phyloP scores from a whole-genome alignment of 2,329 filamentous ascomycete species.

The Lecanosticta acicola region DNA sequence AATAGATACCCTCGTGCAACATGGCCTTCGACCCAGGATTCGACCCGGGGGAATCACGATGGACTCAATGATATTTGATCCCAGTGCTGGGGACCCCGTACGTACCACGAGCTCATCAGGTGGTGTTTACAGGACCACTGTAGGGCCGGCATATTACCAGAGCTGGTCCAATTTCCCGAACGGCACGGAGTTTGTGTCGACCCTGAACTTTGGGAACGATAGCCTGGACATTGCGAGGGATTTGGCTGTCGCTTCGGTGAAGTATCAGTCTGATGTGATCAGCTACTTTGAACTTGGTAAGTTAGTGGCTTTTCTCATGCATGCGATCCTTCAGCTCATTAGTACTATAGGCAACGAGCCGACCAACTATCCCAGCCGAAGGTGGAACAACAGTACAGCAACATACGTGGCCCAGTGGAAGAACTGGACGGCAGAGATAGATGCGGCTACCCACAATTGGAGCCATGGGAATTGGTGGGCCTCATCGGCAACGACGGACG shows the following conservation, averaged over 20 bases:
- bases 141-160: conserved; percentile 28
- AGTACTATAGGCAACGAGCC: conserved; percentile 28
- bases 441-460: conserved; percentile 20
- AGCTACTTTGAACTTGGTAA: conserved; percentile 28
- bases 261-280: conserved; percentile 23
- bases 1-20: conserved; percentile 23
- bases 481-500: conserved; percentile 28
- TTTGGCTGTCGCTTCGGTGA: conserved; percentile 27
- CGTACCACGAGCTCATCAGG: conserved; percentile 24
- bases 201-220: conserved; percentile 29
- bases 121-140: conserved; percentile 28
- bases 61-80: conserved; percentile 29
- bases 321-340: no score
- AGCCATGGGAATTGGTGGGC: conserved; percentile 22
- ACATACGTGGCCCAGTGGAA: conserved; percentile 30
- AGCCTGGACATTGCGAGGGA: conserved; percentile 26
- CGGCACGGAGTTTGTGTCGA: conserved; percentile 27
- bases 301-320: no score
- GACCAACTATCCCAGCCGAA: conserved; percentile 23
- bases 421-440: conserved; percentile 26
- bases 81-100: conserved; percentile 20
- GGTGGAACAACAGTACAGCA: conserved; percentile 24
- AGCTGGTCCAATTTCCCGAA: conserved; percentile 30
- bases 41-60: conserved; percentile 30
- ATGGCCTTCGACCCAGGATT: conserved; percentile 26